These are phyloP conservation scores for Geotrichum fermentans DNA, from an alignment of 1,139 yeast genomes.

Conservation along the genomic window DNA sequence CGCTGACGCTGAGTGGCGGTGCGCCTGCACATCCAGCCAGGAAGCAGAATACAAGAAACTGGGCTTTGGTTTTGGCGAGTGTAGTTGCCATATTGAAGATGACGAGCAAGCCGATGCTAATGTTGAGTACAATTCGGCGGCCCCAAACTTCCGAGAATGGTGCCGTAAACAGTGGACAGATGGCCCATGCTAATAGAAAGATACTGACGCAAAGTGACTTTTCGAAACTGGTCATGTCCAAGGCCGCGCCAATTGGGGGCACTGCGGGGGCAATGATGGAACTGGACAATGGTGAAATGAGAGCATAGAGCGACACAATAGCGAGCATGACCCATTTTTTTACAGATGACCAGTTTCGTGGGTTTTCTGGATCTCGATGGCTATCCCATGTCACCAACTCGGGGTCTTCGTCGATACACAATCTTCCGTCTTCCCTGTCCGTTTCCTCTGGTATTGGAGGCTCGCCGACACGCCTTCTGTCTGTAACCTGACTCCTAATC, in stretches of 20 bases:
- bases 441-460: slow-evolving; percentile 6
- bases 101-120: slow-evolving; percentile 48
- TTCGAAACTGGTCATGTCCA: slow-evolving; percentile 43
- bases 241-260: slow-evolving; percentile 42
- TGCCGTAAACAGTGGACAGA: slow-evolving; percentile 57
- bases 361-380: slow-evolving; percentile 53
- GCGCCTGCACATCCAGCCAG: slow-evolving; percentile 64
- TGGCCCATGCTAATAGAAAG: slow-evolving; percentile 59
- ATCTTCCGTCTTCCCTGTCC: slow-evolving; percentile 41
- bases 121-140: slow-evolving; percentile 47
- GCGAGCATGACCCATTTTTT: slow-evolving; percentile 45
- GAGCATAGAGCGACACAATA: slow-evolving; percentile 51
- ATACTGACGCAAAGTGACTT: slow-evolving; percentile 51
- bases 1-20: slow-evolving; percentile 66
- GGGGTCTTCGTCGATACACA: slow-evolving; percentile 51
- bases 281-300: slow-evolving; percentile 56
- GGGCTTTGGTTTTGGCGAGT: slow-evolving; percentile 48
- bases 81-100: slow-evolving; percentile 58
- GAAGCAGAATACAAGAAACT: slow-evolving; percentile 54
- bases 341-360: slow-evolving; percentile 52
- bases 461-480: slow-evolving; percentile 17
- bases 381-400: slow-evolving; percentile 66
- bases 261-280: slow-evolving; percentile 59
- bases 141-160: slow-evolving; percentile 61
- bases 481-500: slow-evolving; percentile 5